phyloP scores from a whole-genome alignment of 805 yeast species.

The Candida ponderosae region DNA sequence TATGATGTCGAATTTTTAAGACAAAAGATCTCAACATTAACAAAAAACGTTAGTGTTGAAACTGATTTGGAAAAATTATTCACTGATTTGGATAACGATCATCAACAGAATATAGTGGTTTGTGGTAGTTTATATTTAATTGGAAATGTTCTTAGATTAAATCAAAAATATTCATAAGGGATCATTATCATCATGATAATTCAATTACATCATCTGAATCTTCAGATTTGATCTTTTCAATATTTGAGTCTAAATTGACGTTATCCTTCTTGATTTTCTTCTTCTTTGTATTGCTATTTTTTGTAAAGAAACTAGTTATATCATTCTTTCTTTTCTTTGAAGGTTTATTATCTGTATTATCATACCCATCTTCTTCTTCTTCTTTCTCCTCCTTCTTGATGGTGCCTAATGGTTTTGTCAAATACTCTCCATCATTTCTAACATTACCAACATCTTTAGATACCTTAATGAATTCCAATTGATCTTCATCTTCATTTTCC shows the following conservation, averaged over 20 bases:
- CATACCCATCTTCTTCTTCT: slow-evolving; percentile 5
- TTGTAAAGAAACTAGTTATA: too few species aligned
- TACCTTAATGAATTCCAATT: slow-evolving; percentile 50
- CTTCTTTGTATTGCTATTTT: too few species aligned
- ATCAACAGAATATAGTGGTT: slow-evolving; percentile 30
- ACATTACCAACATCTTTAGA: slow-evolving; percentile 58
- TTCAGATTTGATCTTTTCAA: too few species aligned
- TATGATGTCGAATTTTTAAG: slow-evolving; percentile 22
- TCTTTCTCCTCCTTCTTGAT: not conserved
- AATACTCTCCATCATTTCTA: slow-evolving; percentile 30
- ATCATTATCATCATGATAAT: slow-evolving; percentile 1
- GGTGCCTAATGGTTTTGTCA: slow-evolving; percentile 18
- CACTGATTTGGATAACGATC: slow-evolving; percentile 11
- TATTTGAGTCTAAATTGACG: too few species aligned
- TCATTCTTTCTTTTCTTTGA: not conserved
- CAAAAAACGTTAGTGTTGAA: slow-evolving; percentile 20
- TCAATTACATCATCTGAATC: not conserved
- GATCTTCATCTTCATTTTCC: slow-evolving; percentile 20
- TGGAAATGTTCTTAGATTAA: slow-evolving; percentile 41
- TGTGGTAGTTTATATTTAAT: slow-evolving; percentile 70
- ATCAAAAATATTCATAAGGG: slow-evolving; percentile 9
- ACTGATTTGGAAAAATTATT: slow-evolving; percentile 21
- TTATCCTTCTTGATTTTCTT: too few species aligned
- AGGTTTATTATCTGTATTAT: slow-evolving; percentile 1
- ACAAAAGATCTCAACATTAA: slow-evolving; percentile 16